phyloP scores from a whole-genome alignment of 176 grass and related monocot genomes.

The Stipa capillata region DNA sequence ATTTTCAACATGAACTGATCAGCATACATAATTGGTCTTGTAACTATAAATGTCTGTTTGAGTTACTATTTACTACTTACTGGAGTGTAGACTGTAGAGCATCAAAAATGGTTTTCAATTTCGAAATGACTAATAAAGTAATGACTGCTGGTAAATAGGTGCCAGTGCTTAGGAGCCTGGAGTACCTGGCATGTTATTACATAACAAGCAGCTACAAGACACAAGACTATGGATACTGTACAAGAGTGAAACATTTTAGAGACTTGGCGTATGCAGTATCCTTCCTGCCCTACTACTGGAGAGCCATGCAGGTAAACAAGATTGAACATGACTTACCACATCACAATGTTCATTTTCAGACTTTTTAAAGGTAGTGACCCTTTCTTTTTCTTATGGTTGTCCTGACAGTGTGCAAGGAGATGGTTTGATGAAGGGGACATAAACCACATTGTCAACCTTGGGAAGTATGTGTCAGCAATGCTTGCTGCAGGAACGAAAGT shows the following conservation, averaged over 20 bases:
- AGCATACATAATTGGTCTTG: neutral
- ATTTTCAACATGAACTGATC: conserved; percentile 16
- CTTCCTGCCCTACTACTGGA: conserved; percentile 97
- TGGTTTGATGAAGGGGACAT: conserved; percentile 98
- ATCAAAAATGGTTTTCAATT: conserved; percentile 12
- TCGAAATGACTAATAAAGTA: conserved; percentile 21
- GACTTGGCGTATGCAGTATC: conserved; percentile 93
- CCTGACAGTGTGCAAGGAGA: conserved; percentile 81
- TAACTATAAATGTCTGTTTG: conserved; percentile 10
- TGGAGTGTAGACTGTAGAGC: neutral
- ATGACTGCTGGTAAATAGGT: conserved; percentile 49
- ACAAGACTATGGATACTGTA: conserved; percentile 95
- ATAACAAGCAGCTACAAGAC: conserved; percentile 91
- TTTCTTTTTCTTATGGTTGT: conserved; percentile 3
- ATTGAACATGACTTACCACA: neutral
- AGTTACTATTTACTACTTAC: neutral
- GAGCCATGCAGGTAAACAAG: conserved; percentile 85
- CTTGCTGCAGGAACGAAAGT: conserved; percentile 84
- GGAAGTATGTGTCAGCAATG: conserved; percentile 97
- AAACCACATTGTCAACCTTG: conserved; percentile 83
- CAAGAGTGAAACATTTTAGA: conserved; percentile 83
- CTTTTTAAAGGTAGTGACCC: neutral
- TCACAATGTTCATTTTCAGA: neutral
- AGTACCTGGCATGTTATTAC: conserved; percentile 92
- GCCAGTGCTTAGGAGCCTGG: conserved; percentile 86